Base-by-base conservation (phyloP, 768 basidiomycete species). In the Suillus subalutaceus region DNA sequence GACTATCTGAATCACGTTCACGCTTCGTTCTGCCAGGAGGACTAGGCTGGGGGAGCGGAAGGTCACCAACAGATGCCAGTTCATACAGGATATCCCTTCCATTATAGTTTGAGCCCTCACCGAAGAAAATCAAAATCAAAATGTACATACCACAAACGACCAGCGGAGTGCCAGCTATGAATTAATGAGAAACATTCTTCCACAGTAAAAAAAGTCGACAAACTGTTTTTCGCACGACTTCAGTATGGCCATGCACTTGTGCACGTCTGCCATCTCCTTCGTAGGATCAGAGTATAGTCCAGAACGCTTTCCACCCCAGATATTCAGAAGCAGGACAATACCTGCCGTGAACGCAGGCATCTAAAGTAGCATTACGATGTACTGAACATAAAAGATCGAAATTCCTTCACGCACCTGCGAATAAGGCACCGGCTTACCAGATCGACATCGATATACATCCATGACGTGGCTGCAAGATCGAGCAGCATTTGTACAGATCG, bases 401-500 rank as follows among this genome's bases (percentile, higher is more conserved):
- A 43, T 23, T 30, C 58, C 20, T n/a, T 12, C n/a, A 46, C 73
- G 37, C 64, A 80, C 80, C 66, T 74, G 74, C 60, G 75, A 72
- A 64, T 69, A 73, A 62, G 73, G 72, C 58, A 72, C 52, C 67
- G 72, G 60, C 63, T 41, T 35, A 23, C 66, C 76, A 0, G 72
- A 44, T 44, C 84, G 78, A 60, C 72, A 78, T 59, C 82, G 77
- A 62, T 85, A 83, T 3, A 86, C 78, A 69, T 93, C 91, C 23
- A 91, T 75, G 37, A 95, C 84, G 72, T 90, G 91, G 46, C 85
- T 86, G 66, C 86, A 89, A 1, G 91, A 92, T 9, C 92, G 82
- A 2, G 94, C 91, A 0, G 94, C 88, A 67, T 94, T 94, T n/a
- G 90, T 88, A 74, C 93, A 94, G 63, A 95, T 94, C 0, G 91